Percentiles rank a stretch among this genome's conserved stretches.
These are phyloP conservation scores for Croton laevigatus DNA, from an alignment of 441 rosid genomes.

Conservation along the genomic window DNA sequence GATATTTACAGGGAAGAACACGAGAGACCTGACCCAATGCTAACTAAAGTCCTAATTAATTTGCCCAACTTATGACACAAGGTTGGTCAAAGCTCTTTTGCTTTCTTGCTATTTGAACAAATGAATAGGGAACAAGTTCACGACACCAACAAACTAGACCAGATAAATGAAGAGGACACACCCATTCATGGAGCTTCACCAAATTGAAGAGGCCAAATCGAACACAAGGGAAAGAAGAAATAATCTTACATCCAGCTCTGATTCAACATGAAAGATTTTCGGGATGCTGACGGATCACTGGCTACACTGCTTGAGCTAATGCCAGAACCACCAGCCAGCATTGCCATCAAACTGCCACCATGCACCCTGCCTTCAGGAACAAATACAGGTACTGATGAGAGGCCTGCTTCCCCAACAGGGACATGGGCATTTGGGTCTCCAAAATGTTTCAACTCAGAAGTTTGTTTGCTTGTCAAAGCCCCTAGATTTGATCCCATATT, in stretches of 20 bases:
- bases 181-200: slow-evolving; percentile 12
- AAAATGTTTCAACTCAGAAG: slow-evolving; percentile 38
- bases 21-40: slow-evolving; percentile 28
- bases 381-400: slow-evolving; percentile 31
- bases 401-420: slow-evolving; percentile 27
- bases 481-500: slow-evolving; percentile 30
- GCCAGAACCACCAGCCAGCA: slow-evolving; percentile 57
- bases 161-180: slow-evolving; percentile 23
- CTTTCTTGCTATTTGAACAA: slow-evolving; percentile 20
- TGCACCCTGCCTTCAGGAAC: slow-evolving; percentile 95
- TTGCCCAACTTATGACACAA: slow-evolving; percentile 25
- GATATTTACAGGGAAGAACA: slow-evolving; percentile 41
- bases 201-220: slow-evolving; percentile 14
- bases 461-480: slow-evolving; percentile 29
- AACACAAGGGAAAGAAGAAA: slow-evolving; percentile 6
- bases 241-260: slow-evolving; percentile 52
- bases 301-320: slow-evolving; percentile 34
- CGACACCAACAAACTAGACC: slow-evolving; percentile 29
- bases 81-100: slow-evolving; percentile 16
- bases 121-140: slow-evolving; percentile 30
- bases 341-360: slow-evolving; percentile 92
- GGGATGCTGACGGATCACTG: slow-evolving; percentile 24
- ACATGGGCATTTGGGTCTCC: slow-evolving; percentile 23
- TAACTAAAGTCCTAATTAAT: slow-evolving; percentile 32
- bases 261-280: slow-evolving; percentile 30